These are phyloP conservation scores for Dactylellina haptotyla DNA, from an alignment of 2,329 filamentous ascomycete genomes.

Conservation along the genomic window DNA sequence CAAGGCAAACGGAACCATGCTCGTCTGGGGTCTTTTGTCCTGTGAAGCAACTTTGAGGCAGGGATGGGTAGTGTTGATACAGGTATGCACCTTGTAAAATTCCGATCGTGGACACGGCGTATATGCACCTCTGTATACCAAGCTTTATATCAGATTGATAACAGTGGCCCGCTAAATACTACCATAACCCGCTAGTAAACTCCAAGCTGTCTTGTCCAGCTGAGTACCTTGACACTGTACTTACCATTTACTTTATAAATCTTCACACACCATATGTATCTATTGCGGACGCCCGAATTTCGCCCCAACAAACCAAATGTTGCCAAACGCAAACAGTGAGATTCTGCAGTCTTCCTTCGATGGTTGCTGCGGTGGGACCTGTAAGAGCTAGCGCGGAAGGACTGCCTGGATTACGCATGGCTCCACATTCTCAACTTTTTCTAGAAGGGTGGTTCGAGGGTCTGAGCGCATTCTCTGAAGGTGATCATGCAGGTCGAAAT, in stretches of 20 bases:
- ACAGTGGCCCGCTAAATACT: background rate
- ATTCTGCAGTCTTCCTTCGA: constrained; percentile 16
- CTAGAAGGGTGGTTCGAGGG: constrained; percentile 40
- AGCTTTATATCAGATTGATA: constrained; percentile 43
- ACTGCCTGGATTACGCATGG: constrained; percentile 48
- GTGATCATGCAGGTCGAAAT: constrained; percentile 37
- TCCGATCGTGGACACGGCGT: constrained; percentile 30
- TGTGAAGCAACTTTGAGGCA: constrained; percentile 34
- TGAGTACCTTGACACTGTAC: background rate
- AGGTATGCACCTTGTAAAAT: constrained; percentile 44
- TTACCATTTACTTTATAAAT: background rate
- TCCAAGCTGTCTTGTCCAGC: background rate
- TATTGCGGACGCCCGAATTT: background rate
- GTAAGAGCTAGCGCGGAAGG: constrained; percentile 47
- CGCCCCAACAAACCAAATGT: background rate
- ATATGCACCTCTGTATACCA: constrained; percentile 35
- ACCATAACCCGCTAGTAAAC: too few relatives aligned
- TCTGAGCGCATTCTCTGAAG: constrained; percentile 43
- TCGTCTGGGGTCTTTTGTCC: constrained; percentile 30
- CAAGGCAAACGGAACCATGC: constrained; percentile 26
- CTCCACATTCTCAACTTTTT: constrained; percentile 42
- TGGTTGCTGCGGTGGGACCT: constrained; percentile 26
- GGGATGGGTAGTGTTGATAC: constrained; percentile 13
- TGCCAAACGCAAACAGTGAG: constrained; percentile 1
- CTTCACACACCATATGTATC: constrained; percentile 5